A percentile compares a stretch with the other conserved stretches of the same genome.
Conservation (phyloP, 148 eudicot species). For the Talinum fruticosum region DNA sequence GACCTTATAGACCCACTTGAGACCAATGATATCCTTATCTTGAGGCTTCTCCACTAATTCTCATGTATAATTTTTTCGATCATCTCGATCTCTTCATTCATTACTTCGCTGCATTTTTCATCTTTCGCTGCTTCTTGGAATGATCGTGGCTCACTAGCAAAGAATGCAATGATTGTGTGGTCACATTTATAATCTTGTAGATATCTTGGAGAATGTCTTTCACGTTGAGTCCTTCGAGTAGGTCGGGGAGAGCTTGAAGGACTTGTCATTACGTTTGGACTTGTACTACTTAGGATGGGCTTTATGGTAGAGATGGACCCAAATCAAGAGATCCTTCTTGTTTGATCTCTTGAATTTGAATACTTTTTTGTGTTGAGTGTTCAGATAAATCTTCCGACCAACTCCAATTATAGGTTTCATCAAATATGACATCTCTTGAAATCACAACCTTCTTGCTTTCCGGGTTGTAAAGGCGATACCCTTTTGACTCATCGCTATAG, state of each 20-base stretch:
- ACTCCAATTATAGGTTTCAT: conserved; percentile 10
- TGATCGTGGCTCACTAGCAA: background rate
- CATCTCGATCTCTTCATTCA: background rate
- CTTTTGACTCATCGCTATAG: conserved; percentile 10
- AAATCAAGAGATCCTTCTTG: too few relatives aligned
- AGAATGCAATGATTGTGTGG: too few relatives aligned
- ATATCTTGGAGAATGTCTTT: too few relatives aligned
- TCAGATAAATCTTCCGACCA: background rate
- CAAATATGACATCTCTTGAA: conserved; percentile 17
- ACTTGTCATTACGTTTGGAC: too few relatives aligned
- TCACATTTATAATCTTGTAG: background rate
- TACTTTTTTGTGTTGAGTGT: background rate
- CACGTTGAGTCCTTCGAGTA: background rate
- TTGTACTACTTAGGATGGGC: too few relatives aligned
- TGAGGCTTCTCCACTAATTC: background rate
- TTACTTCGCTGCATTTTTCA: background rate
- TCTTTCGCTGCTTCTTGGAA: background rate
- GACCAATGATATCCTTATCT: conserved; percentile 9
- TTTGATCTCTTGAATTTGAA: background rate
- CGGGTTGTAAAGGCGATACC: conserved; percentile 16
- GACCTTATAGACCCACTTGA: conserved; percentile 26
- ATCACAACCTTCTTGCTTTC: background rate
- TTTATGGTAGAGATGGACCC: background rate
- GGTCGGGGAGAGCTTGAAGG: background rate
- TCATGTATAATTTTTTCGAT: background rate